phyloP scores from a whole-genome alignment of 2,329 filamentous ascomycete species.

The Teratosphaeria viscida region DNA sequence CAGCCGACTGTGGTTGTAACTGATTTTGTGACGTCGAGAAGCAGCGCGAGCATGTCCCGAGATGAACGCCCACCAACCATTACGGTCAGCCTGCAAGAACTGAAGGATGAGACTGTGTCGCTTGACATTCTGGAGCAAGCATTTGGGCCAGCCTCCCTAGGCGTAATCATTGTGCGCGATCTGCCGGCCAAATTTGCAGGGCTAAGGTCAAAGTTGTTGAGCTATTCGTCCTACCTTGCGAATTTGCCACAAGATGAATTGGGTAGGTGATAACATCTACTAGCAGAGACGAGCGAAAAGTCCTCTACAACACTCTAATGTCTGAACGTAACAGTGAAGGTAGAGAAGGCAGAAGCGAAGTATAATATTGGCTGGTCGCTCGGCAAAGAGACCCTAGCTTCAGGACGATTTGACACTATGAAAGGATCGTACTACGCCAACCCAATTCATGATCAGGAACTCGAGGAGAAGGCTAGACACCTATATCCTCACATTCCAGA shows the following conservation, averaged over 20 bases:
- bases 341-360: constrained; percentile 43
- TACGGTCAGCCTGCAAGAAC: constrained; percentile 36
- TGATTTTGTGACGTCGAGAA: not conserved
- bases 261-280: constrained; percentile 36
- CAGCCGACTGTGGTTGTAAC: no score
- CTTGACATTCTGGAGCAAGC: constrained; percentile 63
- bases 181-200: constrained; percentile 60
- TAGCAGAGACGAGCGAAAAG: not conserved
- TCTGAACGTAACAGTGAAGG: constrained; percentile 23
- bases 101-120: constrained; percentile 44
- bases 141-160: constrained; percentile 82
- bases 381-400: constrained; percentile 70
- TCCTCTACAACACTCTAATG: not conserved
- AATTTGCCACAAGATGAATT: constrained; percentile 64
- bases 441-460: constrained; percentile 45
- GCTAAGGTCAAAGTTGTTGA: constrained; percentile 66
- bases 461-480: constrained; percentile 47
- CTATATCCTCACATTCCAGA: constrained; percentile 64
- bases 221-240: constrained; percentile 80
- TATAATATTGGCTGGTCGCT: constrained; percentile 65
- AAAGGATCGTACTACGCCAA: constrained; percentile 82
- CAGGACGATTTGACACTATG: constrained; percentile 65
- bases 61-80: constrained; percentile 24
- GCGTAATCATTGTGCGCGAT: constrained; percentile 87
- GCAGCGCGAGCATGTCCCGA: not conserved